Evolutionary conservation across 768 basidiomycete species (phyloP), one percentile per base, ranked within the genome.

Genomic region (Podaxis sp.): DNA sequence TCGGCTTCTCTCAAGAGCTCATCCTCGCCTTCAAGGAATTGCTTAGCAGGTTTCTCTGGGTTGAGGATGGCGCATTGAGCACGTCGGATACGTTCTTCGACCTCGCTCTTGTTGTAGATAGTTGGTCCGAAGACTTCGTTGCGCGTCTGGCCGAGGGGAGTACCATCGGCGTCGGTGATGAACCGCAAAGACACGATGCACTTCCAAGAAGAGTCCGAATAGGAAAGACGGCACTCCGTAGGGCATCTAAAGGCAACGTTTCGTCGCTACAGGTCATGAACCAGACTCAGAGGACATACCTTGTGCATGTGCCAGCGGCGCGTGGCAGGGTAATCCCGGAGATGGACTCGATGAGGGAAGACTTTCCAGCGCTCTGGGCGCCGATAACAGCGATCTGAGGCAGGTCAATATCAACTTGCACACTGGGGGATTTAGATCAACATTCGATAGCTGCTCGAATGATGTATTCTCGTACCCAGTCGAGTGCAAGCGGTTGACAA

Each of bases 301-400:
- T 79, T 2, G 90, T 93, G 64, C 90, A 92, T 0, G 90, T 91
- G 0, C 90, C 90, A 13, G 84, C 51, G 1, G 60, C 57, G 0
- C 64, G 60, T n/a, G 90, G 89, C 0, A 92, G 75, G 0, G 78
- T 84, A n/a, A 87, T 79, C 0, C 86, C 84, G 0, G 85, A 85
- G 59, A 88, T 87, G 0, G 85, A 79, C 65, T 88, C 87, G 9
- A 88, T 87, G 15, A 87, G 76, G 0, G 87, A 88, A 0, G 85
- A 86, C 64, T 88, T 88, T 0, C 87, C 87, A 0, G 83, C 84
- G 58, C 83, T 85, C 65, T 88, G 87, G 1, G 80, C 81, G 0
- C 90, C 90, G 12, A 90, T 82, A 52, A 91, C 90, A 0, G 85
- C 87, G 30, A 92, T 90, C 65, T 86, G 83, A 0, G 90, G 90